Evolutionary conservation across 176 grass and related monocot genomes (phyloP), one percentile per base, ranked within the genome.

Genomic region (Elymus sibiricus): DNA sequence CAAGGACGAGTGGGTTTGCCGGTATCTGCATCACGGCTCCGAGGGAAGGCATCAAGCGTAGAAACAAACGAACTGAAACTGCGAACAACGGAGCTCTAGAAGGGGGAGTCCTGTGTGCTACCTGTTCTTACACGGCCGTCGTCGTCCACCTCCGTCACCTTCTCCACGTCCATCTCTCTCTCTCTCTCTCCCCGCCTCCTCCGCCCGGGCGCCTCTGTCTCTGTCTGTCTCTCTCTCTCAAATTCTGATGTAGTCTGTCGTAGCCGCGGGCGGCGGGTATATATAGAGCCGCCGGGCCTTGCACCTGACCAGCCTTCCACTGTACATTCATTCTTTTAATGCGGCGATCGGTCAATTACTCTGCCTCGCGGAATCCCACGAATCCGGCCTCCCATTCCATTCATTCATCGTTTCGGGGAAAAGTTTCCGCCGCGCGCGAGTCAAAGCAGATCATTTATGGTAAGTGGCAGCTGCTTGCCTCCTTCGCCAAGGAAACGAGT

Each of bases 61-160:
- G 69, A 32, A 60, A 71, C 5, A 10, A 42, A 71, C 37, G 21
- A 70, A 44, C 24, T 25, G 4, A 8, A 59, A 28, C 55, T 2
- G 15, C 68, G 5, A 74, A 59, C 58, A 5, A n/a, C 77, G 81
- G 60, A 60, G 55, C 35, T 68, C 46, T 13, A 12, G 5, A 24
- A 40, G 37, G 34, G 67, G 3, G 67, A 4, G 21, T 12, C 21
- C 39, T 7, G 70, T 27, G 71, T 2, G 24, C 46, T 43, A 97
- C 94, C 94, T 92, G 94, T 97, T 90, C 94, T 90, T 71, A 90
- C 70, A 26, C 89, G 94, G 72, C 87, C 94, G 76, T 97, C 94
- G 79, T 97, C 94, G 19, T 92, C 89, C 26, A 81, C 85, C 79
- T 84, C 88, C 53, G 85, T 92, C 89, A 90, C 75, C 83, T 86